A percentile compares a stretch with the other conserved stretches of the same genome.
phyloP scores from a whole-genome alignment of 2,329 filamentous ascomycete species.

The Pezicula neosporulosa region DNA sequence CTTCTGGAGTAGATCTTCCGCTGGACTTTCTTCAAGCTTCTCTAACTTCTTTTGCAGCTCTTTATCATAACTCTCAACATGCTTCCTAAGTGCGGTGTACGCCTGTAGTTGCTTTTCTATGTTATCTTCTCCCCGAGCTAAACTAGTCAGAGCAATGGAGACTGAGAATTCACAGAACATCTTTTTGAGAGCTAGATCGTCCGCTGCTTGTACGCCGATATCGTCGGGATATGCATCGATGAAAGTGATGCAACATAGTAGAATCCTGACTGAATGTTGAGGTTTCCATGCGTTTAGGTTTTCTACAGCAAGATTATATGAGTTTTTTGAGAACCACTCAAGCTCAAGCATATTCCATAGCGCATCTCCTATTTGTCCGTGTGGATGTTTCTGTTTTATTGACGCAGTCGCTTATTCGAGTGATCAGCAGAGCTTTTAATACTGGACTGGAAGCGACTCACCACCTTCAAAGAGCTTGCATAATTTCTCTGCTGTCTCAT shows the following conservation, averaged over 20 bases:
- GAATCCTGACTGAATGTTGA: conserved; percentile 50
- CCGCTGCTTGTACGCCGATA: conserved; percentile 33
- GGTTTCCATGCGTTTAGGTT: conserved; percentile 54
- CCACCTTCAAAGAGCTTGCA: conserved; percentile 52
- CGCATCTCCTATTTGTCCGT: conserved; percentile 3
- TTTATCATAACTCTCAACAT: conserved; percentile 56
- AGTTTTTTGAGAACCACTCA: conserved; percentile 80
- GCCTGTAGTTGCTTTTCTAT: conserved; percentile 50
- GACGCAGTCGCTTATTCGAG: conserved; percentile 38
- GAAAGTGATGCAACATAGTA: conserved; percentile 49
- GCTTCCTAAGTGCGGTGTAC: conserved; percentile 58
- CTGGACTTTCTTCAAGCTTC: conserved; percentile 38
- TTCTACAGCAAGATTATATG: conserved; percentile 73
- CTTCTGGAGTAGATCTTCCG: conserved; percentile 56
- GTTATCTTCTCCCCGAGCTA: conserved; percentile 49
- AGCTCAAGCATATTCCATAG: conserved; percentile 62
- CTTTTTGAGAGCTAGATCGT: conserved; percentile 53
- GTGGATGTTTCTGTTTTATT: conserved; percentile 22
- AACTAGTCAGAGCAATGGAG: conserved; percentile 45
- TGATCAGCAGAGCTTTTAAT: conserved; percentile 15
- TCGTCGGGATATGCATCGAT: conserved; percentile 48
- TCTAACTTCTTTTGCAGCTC: conserved; percentile 36
- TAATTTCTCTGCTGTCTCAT: conserved; percentile 41
- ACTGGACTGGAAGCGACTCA: conserved; percentile 19
- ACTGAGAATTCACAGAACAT: conserved; percentile 71